Evolutionary conservation across 192 early-diverging fungal species (phyloP).

Genomic region (Rhizophagus sp.): DNA sequence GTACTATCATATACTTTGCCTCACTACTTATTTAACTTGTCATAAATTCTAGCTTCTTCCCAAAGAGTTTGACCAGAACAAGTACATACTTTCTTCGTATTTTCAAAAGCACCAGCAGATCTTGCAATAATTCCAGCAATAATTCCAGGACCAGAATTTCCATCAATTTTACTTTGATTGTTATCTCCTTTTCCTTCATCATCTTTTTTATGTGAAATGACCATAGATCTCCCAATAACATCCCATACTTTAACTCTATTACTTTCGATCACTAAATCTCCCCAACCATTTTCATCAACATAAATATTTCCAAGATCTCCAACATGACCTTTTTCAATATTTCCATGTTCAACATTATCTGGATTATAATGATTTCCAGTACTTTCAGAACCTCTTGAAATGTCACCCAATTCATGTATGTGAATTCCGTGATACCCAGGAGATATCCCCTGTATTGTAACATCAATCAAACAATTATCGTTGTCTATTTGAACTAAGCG

Average conservation of each 20-base stretch:
- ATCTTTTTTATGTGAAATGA: conserved; percentile 59
- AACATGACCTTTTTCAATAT: conserved; percentile 48
- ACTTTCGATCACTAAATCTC: conserved; percentile 75
- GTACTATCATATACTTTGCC: no score
- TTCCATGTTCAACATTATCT: conserved; percentile 49
- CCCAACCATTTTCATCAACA: conserved; percentile 70
- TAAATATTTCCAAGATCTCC: conserved; percentile 71
- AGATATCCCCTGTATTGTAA: conserved; percentile 69
- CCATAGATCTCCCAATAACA: conserved; percentile 85
- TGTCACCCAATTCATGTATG: conserved; percentile 82
- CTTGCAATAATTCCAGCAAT: conserved; percentile 86
- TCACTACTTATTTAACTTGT: not conserved
- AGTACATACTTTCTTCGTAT: conserved; percentile 83
- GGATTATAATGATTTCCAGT: conserved; percentile 60
- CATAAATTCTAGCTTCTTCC: conserved; percentile 67
- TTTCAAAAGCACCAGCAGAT: conserved; percentile 89
- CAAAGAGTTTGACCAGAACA: conserved; percentile 87
- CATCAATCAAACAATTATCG: conserved; percentile 74
- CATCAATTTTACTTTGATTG: conserved; percentile 40
- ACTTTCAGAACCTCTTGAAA: conserved; percentile 56
- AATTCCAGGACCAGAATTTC: conserved; percentile 61
- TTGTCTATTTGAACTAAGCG: conserved; percentile 79
- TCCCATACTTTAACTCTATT: conserved; percentile 81
- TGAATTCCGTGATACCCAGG: conserved; percentile 69
- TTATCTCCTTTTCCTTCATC: conserved; percentile 47